Evolutionary conservation across 1,284 basidiomycete genomes (phyloP).

Genomic region (Ceratobasidium theobromae): DNA sequence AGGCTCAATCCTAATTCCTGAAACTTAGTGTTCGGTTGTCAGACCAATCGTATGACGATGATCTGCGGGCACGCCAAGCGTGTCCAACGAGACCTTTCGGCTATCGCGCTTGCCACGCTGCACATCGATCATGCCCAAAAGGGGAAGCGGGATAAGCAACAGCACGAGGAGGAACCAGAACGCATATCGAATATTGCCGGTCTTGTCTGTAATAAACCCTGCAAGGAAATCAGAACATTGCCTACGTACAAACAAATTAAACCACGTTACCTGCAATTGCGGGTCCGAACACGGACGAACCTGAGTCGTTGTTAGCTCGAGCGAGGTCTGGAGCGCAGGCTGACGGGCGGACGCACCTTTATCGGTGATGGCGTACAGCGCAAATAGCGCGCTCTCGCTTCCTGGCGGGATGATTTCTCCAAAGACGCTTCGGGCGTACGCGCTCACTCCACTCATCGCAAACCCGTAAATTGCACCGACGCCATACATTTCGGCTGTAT

Average conservation of each 20-base stretch:
- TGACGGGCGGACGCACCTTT: conserved; percentile 62
- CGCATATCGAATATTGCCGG: conserved; percentile 85
- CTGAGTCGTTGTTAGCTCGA: conserved; percentile 1
- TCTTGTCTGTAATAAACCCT: conserved; percentile 79
- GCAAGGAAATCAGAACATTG: not conserved
- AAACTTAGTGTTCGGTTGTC: not conserved
- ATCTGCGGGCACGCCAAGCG: conserved; percentile 10
- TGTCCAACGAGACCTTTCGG: conserved; percentile 21
- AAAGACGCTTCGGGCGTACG: conserved; percentile 74
- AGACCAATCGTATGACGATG: not conserved
- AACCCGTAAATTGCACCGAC: conserved; percentile 46
- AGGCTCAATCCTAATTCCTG: not conserved
- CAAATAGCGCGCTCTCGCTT: conserved; percentile 75
- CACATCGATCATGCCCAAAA: conserved; percentile 70
- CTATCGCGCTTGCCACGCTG: conserved; percentile 53
- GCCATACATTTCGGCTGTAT: conserved; percentile 79
- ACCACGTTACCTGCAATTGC: conserved; percentile 24
- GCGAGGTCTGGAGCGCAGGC: not conserved
- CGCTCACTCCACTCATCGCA: conserved; percentile 1
- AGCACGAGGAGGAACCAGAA: conserved; percentile 85
- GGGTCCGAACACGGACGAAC: conserved; percentile 32
- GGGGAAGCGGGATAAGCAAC: conserved; percentile 76
- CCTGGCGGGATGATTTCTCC: conserved; percentile 71
- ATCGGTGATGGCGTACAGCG: conserved; percentile 84
- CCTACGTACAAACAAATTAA: not conserved